Base-by-base conservation (phyloP, 176 grass and related monocot species). In the Rhynchospora tenuis region DNA sequence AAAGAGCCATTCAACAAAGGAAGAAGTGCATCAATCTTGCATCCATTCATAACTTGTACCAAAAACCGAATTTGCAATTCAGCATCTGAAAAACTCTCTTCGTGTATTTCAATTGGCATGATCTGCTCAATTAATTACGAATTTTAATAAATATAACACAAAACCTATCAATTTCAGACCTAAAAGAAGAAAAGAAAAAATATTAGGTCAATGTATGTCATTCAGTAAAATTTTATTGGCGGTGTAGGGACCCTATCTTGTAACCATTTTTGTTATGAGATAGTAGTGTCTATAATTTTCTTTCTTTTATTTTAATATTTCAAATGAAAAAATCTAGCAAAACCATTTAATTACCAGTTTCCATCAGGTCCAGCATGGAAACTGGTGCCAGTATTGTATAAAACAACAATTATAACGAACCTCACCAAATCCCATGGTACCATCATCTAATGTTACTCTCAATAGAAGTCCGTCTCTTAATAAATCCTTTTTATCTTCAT, bases 51-150 rank as follows among this genome's bases (percentile, higher is more conserved):
- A 68, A 23, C 84, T 86, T 98, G 89, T 66, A 90, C 75, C 84
- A 98, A 63, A 92, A 91, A 94, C 38, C 85, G 89, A 68, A 98
- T 82, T 87, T 98, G 95, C 47, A 89, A 90, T 90, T 98, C 95
- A 64, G 91, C 95, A 91, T 98, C 95, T 62, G 90, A 84, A 65
- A 94, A 66, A 91, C 88, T 86, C 86, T 98, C 95, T 81, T 89
- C 77, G 46, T 98, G 95, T 87, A 94, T 93, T 91, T 98, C 95
- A 45, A 94, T 93, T 84, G 95, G 95, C 86, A 93, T 86, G 89
- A 98, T 89, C 95, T 98, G 90, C 78, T 84, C 83, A 68, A 12
- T 62, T 20, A 33, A 51, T 19, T 59, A 0, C 59, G 74, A 69
- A 73, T 59, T 68, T 70, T 50, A 80, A n/a, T 23, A 76, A 63